phyloP scores from a whole-genome alignment of 495 filamentous ascomycete genomes.

The Aspergillus hancockii region DNA sequence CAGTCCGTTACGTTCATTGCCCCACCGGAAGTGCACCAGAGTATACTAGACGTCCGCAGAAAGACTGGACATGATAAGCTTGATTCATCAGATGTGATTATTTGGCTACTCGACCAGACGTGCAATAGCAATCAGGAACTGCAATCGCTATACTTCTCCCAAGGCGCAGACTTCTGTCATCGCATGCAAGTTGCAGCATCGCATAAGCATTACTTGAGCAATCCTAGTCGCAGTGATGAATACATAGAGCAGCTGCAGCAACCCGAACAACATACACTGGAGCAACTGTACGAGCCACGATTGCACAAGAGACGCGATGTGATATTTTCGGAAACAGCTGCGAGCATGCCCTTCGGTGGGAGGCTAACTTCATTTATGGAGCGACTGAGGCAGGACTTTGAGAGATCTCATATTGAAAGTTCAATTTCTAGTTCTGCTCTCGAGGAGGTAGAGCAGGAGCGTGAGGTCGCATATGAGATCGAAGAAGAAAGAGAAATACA shows the following conservation, averaged over 20 bases:
- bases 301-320: constrained; percentile 11
- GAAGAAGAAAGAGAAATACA: constrained; percentile 42
- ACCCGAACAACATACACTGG: constrained; percentile 45
- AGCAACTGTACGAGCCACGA: constrained; percentile 44
- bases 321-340: too few relatives aligned
- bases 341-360: constrained; percentile 4
- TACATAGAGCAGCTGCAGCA: constrained; percentile 41
- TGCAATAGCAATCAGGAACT: constrained; percentile 56
- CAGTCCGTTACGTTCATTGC: constrained; percentile 62
- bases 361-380: constrained; percentile 23
- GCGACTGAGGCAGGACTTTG: constrained; percentile 24
- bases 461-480: constrained; percentile 35
- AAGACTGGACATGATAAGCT: constrained; percentile 10
- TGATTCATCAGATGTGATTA: constrained; percentile 54
- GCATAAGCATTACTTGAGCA: constrained; percentile 31
- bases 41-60: constrained; percentile 39
- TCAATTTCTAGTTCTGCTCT: constrained; percentile 33
- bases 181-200: constrained; percentile 27
- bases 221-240: constrained; percentile 27
- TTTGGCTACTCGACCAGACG: constrained; percentile 63
- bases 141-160: constrained; percentile 55
- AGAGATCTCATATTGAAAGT: neutral
- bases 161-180: constrained; percentile 57
- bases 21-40: constrained; percentile 61
- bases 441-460: constrained; percentile 55